phyloP scores from a whole-genome alignment of 768 basidiomycete genomes.

The Leccinum pellstonianum region DNA sequence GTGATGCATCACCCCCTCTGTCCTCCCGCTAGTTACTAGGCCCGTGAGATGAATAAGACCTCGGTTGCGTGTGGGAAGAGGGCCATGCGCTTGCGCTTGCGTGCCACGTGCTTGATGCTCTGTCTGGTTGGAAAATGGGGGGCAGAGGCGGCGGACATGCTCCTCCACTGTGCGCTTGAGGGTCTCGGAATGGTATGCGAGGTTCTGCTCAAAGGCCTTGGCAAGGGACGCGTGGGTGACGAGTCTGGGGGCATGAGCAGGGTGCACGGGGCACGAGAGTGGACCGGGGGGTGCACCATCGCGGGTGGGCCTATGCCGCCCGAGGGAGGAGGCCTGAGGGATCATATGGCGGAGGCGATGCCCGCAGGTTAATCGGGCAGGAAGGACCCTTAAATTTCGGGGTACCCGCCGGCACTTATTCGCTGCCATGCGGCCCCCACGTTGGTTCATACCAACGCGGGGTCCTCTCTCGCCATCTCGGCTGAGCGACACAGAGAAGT shows the following conservation, averaged over 20 bases:
- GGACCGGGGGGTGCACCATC: conserved; percentile 52
- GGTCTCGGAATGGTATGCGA: conserved; percentile 76
- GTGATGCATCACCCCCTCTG: too few relatives aligned
- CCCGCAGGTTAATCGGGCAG: too few relatives aligned
- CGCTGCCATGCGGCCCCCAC: too few relatives aligned
- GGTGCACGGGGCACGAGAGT: background rate
- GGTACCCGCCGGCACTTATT: too few relatives aligned
- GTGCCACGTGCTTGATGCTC: conserved; percentile 71
- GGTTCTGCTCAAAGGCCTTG: conserved; percentile 72
- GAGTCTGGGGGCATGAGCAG: conserved; percentile 42
- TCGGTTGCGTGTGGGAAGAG: conserved; percentile 83
- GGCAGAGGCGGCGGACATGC: conserved; percentile 48
- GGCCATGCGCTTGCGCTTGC: conserved; percentile 72
- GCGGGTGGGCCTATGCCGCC: conserved; percentile 94
- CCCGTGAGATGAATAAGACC: conserved; percentile 59
- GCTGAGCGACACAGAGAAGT: too few relatives aligned
- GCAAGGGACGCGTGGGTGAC: conserved; percentile 90
- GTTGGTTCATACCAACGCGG: too few relatives aligned
- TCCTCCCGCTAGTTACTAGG: too few relatives aligned
- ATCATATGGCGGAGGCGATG: too few relatives aligned
- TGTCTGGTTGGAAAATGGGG: conserved; percentile 60
- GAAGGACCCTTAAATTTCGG: too few relatives aligned
- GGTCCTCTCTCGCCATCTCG: too few relatives aligned
- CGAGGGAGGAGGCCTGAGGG: conserved; percentile 37
- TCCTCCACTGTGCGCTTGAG: conserved; percentile 62